Conservation (phyloP, 108 stramenopile species). For the Nitzschia sp. region DNA sequence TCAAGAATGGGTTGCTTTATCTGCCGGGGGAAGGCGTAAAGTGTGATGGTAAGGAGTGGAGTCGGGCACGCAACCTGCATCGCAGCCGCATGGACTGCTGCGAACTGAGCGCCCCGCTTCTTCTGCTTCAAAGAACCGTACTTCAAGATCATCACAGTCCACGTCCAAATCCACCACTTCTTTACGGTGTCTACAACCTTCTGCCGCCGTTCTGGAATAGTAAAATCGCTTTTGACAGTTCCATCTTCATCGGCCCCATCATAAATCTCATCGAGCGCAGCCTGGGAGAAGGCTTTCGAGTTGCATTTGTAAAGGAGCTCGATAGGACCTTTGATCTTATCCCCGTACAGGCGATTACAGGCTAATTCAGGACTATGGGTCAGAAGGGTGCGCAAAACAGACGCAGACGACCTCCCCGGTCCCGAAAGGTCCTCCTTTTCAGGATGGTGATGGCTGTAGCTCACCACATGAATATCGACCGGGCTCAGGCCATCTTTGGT, state of each 20-base stretch:
- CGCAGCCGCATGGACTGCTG: constrained; percentile 37
- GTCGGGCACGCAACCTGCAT: constrained; percentile 34
- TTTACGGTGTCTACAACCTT: constrained; percentile 15
- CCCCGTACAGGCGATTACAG: constrained; percentile 23
- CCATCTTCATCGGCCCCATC: constrained; percentile 13
- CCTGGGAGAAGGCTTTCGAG: constrained; percentile 27
- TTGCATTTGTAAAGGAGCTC: constrained; percentile 50
- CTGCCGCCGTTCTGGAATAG: constrained; percentile 9
- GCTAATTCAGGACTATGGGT: constrained; percentile 31
- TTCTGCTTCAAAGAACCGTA: constrained; percentile 28
- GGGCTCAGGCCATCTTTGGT: constrained; percentile 38
- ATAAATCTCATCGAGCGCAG: constrained; percentile 17
- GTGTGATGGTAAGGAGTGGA: constrained; percentile 30
- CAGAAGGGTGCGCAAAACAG: constrained; percentile 36
- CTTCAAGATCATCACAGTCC: constrained; percentile 39
- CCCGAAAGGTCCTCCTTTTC: constrained; percentile 26
- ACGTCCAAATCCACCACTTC: constrained; percentile 53
- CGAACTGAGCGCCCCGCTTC: constrained; percentile 24
- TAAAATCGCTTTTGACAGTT: constrained; percentile 15
- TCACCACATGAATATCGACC: constrained; percentile 46
- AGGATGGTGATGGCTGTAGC: constrained; percentile 39
- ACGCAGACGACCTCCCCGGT: constrained; percentile 19
- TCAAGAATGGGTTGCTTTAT: constrained; percentile 21
- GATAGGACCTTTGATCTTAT: constrained; percentile 35
- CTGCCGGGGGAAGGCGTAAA: constrained; percentile 35